These are phyloP conservation scores for Beauveria sp. DNA, from an alignment of 2,329 filamentous ascomycete genomes.

Conservation along the genomic window DNA sequence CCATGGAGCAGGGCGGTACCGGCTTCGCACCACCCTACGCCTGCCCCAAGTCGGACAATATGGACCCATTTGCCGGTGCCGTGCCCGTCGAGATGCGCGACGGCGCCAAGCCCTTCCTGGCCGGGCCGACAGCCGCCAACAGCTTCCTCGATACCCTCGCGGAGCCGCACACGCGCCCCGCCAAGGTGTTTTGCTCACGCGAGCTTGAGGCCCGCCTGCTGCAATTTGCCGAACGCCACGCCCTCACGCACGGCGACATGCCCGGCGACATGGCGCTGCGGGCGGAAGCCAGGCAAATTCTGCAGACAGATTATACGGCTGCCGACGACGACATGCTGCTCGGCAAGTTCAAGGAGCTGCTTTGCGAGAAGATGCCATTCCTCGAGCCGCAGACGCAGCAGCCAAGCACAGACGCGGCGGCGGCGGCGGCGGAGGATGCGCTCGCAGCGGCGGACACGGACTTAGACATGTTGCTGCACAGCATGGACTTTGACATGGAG, in stretches of 20 bases:
- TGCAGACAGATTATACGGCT: slow-evolving; percentile 38
- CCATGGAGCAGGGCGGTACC: slow-evolving; percentile 40
- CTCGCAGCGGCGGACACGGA: slow-evolving; percentile 17
- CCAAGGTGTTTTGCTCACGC: slow-evolving; percentile 48
- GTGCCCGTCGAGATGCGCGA: slow-evolving; percentile 26
- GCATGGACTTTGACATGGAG: slow-evolving; percentile 35
- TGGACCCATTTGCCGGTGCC: slow-evolving; percentile 27
- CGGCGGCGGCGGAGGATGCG: slow-evolving; percentile 15
- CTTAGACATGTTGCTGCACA: slow-evolving; percentile 32
- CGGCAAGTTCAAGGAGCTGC: slow-evolving; percentile 44
- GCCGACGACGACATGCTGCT: slow-evolving; percentile 47
- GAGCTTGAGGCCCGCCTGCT: slow-evolving; percentile 49
- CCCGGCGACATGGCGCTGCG: slow-evolving; percentile 42
- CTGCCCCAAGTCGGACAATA: slow-evolving; percentile 31
- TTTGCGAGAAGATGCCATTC: slow-evolving; percentile 24
- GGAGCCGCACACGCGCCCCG: slow-evolving; percentile 36
- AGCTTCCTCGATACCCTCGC: slow-evolving; percentile 39
- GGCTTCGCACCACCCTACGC: slow-evolving; percentile 50
- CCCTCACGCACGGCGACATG: slow-evolving; percentile 30
- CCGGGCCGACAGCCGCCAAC: slow-evolving; percentile 36
- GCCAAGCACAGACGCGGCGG: background rate
- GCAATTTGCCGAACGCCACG: slow-evolving; percentile 36
- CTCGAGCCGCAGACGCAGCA: background rate
- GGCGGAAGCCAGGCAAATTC: slow-evolving; percentile 39
- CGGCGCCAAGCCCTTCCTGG: slow-evolving; percentile 32